Base-by-base conservation (phyloP, 352 stramenopile species). In the Phytopythium mirpurense region DNA sequence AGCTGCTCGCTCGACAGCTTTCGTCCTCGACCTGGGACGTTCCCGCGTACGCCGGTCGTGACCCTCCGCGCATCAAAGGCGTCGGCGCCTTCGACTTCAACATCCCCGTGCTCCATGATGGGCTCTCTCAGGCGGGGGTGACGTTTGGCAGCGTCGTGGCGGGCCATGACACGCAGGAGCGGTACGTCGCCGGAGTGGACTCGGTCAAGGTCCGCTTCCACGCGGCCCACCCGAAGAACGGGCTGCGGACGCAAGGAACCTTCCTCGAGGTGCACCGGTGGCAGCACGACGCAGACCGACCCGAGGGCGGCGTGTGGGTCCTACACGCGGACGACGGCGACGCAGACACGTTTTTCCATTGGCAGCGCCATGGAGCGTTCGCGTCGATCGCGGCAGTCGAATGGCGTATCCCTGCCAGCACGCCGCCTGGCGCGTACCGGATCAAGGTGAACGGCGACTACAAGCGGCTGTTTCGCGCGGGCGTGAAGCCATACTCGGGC, bases 191-290 rank as follows among this genome's bases (percentile, higher is more conserved):
- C 16, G 68, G 68, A 35, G 63, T 56, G 14, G 63, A 86, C 51
- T 88, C 74, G 0, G 79, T 88, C 18, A 72, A 66, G 9, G 72
- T 80, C 21, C 63, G 61, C 24, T 94, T 94, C 62, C 72, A 90
- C 41, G 82, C 72, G 18, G 82, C 78, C 9, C 82, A 94, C 44
- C 84, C 83, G 4, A 92, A 92, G 58, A 94, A 94, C 66, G 83
- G 88, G 31, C 55, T 94, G 41, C 68, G 74, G 31, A 90, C 68
- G 1, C 79, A 93, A 49, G 66, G 75, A 10, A 90, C 82, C 38
- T 94, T 93, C 52, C 48, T 92, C 2, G 81, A 91, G 56, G 73
- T 94, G 12, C 78, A 94, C 16, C 69, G 74, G 11, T 90, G 78
- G 78, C 51, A 83, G n/a, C 29, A 42, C 2, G 76, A 89, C 56